phyloP scores from a whole-genome alignment of 1,284 basidiomycete species.

The Microbotryum silenes-acaulis region DNA sequence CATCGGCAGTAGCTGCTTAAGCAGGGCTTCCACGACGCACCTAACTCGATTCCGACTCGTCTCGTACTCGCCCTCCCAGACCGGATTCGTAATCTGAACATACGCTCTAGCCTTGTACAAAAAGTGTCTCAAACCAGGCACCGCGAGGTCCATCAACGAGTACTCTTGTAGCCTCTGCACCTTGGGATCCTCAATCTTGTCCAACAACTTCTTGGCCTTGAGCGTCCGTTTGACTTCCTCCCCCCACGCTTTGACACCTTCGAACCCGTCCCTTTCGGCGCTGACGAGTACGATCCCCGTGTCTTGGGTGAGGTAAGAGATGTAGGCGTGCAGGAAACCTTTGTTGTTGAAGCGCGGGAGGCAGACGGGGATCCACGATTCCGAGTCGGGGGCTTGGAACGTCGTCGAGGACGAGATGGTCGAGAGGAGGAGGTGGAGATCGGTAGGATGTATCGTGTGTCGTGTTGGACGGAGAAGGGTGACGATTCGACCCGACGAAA shows the following conservation, averaged over 20 bases:
- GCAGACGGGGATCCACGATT: constrained; percentile 91
- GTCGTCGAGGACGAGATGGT: constrained; percentile 48
- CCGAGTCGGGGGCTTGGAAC: constrained; percentile 62
- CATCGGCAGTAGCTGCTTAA: constrained; percentile 3
- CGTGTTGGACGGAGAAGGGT: constrained; percentile 82
- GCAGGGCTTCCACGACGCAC: neutral
- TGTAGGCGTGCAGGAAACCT: constrained; percentile 87
- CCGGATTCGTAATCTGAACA: constrained; percentile 78
- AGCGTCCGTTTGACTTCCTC: constrained; percentile 46
- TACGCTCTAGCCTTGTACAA: constrained; percentile 81
- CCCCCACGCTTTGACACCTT: constrained; percentile 56
- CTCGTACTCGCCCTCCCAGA: constrained; percentile 74
- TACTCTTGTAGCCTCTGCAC: constrained; percentile 41
- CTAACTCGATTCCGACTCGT: constrained; percentile 47
- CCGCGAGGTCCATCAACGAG: constrained; percentile 54
- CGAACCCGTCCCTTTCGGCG: constrained; percentile 45
- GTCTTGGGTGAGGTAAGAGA: constrained; percentile 57
- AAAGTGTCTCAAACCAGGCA: constrained; percentile 86
- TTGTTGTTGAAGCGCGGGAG: constrained; percentile 87
- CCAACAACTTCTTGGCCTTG: constrained; percentile 6
- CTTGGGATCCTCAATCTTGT: constrained; percentile 59
- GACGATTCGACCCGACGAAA: constrained; percentile 69
- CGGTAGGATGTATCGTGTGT: constrained; percentile 87
- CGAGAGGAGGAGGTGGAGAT: constrained; percentile 42
- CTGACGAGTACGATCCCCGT: constrained; percentile 44